phyloP scores from a whole-genome alignment of 2,329 filamentous ascomycete species.

The Cladosporium velox region DNA sequence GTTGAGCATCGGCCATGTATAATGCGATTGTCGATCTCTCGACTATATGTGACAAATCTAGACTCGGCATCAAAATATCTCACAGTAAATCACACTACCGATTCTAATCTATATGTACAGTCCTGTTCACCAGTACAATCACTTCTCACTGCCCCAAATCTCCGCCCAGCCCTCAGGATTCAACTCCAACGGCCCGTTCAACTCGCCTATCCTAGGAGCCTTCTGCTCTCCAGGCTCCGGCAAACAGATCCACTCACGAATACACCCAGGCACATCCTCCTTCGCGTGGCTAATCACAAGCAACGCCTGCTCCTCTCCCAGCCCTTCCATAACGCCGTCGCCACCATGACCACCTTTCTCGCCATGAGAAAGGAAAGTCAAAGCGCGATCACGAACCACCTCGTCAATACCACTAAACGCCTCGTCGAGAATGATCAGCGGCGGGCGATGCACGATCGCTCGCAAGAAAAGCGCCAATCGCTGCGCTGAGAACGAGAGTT shows the following conservation, averaged over 20 bases:
- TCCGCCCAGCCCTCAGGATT: conserved; percentile 35
- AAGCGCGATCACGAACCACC: conserved; percentile 77
- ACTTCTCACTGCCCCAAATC: conserved; percentile 32
- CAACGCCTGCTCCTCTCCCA: conserved; percentile 73
- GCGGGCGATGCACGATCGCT: conserved; percentile 48
- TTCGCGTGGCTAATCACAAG: conserved; percentile 90
- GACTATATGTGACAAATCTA: background rate
- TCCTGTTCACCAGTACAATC: background rate
- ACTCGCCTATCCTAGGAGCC: conserved; percentile 64
- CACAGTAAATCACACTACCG: too few species aligned
- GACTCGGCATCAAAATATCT: background rate
- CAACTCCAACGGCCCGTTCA: conserved; percentile 45
- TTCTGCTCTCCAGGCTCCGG: conserved; percentile 69
- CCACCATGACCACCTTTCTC: conserved; percentile 34
- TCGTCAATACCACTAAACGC: conserved; percentile 55
- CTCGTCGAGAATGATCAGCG: conserved; percentile 55
- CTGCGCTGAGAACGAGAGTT: conserved; percentile 78
- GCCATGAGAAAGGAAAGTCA: conserved; percentile 68
- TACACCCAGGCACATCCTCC: conserved; percentile 83
- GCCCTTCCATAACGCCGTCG: conserved; percentile 58
- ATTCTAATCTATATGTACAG: background rate
- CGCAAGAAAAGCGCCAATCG: conserved; percentile 78
- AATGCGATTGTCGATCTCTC: background rate
- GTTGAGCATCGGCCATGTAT: background rate
- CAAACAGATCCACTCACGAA: conserved; percentile 83